These are phyloP conservation scores for Phyllostachys edulis DNA, from an alignment of 176 grass and related monocot species.

Conservation along the genomic window DNA sequence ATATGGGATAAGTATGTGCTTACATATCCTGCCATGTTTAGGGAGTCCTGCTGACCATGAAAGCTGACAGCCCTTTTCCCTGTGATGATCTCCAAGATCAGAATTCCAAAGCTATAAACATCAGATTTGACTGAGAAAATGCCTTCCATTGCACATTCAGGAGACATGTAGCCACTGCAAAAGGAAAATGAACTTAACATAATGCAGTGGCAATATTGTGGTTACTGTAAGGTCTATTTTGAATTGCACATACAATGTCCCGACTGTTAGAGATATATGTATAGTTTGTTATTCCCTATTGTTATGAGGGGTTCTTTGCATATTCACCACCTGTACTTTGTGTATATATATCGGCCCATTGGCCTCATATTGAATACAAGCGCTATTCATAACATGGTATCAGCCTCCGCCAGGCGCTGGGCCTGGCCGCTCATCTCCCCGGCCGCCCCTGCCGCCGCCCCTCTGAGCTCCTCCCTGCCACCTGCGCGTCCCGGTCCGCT, in stretches of 20 bases:
- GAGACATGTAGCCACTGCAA: constrained; percentile 77
- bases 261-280: no score
- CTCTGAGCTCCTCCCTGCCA: no score
- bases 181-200: neutral
- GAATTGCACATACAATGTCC: constrained; percentile 58
- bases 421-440: no score
- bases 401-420: no score
- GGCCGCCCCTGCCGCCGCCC: no score
- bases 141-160: constrained; percentile 82
- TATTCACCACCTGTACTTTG: no score
- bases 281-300: no score
- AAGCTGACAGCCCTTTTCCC: constrained; percentile 55
- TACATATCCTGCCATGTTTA: constrained; percentile 61
- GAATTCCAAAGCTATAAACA: constrained; percentile 71
- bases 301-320: no score
- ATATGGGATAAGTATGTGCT: constrained; percentile 13
- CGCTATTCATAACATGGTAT: no score
- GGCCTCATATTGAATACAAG: no score
- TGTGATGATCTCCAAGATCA: constrained; percentile 62
- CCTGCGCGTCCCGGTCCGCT: no score
- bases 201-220: neutral
- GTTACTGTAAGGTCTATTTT: neutral
- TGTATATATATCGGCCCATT: no score
- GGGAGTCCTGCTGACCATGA: constrained; percentile 46
- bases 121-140: constrained; percentile 74